Percentiles rank a stretch among this genome's conserved stretches.
phyloP scores from a whole-genome alignment of 257 asterid species.

The Avicennia marina region DNA sequence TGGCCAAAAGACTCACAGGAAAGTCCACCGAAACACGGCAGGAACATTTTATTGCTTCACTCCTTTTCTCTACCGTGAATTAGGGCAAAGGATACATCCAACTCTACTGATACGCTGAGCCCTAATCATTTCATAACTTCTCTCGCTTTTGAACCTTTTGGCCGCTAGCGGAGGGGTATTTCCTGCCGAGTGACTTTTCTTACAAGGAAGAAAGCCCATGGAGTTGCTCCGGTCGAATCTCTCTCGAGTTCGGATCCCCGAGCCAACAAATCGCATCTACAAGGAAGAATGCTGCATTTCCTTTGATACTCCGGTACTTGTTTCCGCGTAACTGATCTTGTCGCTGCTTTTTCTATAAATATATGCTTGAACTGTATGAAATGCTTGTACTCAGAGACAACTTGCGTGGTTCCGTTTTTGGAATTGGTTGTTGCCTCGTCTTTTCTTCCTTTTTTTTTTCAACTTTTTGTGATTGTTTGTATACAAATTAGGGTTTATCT shows the following conservation, averaged over 20 bases:
- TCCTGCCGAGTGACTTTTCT: background rate
- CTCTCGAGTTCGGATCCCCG: slow-evolving; percentile 88
- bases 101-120: background rate
- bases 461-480: no score
- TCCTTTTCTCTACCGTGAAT: slow-evolving; percentile 13
- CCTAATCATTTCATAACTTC: slow-evolving; percentile 7
- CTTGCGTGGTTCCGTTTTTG: no score
- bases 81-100: slow-evolving; percentile 27
- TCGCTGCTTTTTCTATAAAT: no score
- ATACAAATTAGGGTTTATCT: no score
- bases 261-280: slow-evolving; percentile 91
- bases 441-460: no score
- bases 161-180: slow-evolving; percentile 13
- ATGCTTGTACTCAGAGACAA: no score
- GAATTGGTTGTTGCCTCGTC: no score
- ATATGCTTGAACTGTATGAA: no score
- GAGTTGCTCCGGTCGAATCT: slow-evolving; percentile 89
- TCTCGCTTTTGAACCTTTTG: slow-evolving; percentile 6
- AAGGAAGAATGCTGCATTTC: slow-evolving; percentile 97
- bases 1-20: background rate
- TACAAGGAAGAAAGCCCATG: slow-evolving; percentile 33
- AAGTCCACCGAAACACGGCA: slow-evolving; percentile 18
- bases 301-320: slow-evolving; percentile 80
- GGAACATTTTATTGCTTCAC: slow-evolving; percentile 16
- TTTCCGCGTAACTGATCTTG: slow-evolving; percentile 6